Evolutionary conservation across 2,329 filamentous ascomycete genomes (phyloP), one percentile per base, ranked within the genome.

Genomic region (Sordariomycetes sp.): DNA sequence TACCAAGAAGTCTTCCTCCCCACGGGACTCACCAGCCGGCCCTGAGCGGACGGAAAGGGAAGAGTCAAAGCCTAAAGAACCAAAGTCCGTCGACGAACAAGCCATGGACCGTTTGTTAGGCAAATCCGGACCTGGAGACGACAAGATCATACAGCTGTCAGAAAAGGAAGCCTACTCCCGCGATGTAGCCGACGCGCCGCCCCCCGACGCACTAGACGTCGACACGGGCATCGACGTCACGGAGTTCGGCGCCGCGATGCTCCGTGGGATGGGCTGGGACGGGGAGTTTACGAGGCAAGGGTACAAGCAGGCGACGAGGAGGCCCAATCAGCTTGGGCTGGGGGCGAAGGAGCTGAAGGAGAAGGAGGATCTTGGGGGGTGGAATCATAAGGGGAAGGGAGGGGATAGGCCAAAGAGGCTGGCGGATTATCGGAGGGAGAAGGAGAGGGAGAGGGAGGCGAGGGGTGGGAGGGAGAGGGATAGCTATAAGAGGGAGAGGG

Each of bases 241-340:
- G 63, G 90, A 96, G 64, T 99, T 97, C 62, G 94, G 94, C 8
- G 87, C 90, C 20, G 90, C 91, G 0, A 77, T 97, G 61, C 77
- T 99, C 39, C 84, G 91, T 35, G 90, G 91, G 10, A 96, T 97
- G 88, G 94, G 94, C 10, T 96, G 92, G 91, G 90, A 96, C 75
- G 86, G 72, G 69, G 80, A 83, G 57, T 74, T 77, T 60, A 72
- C 75, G 53, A 78, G 76, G 1, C 69, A 74, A 2, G 76, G 71
- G 52, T 68, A 72, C 6, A 87, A 87, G 62, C 76, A 84, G 39
- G 85, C 82, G 61, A 85, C 87, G 66, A 79, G 84, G 55, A 81
- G 91, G 54, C 86, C 90, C 17, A 90, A 90, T 59, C 79, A 95
- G 58, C 76, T 97, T 10, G 94, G 94, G 0, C 85, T 97, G 8